Conservation (phyloP, 371 early-diverging fungal species). For the Entomophthora muscae region DNA sequence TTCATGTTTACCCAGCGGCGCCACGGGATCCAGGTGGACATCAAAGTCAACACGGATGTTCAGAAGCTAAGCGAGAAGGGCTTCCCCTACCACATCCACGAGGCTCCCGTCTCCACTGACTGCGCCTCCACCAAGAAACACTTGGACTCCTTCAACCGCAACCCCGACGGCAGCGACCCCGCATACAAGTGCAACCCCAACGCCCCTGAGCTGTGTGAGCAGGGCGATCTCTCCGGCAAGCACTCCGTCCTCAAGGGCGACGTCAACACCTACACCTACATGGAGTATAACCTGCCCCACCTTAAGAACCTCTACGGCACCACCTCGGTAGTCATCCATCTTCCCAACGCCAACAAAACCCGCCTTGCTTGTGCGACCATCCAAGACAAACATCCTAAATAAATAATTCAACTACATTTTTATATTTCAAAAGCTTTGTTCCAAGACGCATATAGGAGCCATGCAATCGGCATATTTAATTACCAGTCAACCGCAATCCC, state of each 20-base stretch:
- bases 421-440: too few relatives aligned
- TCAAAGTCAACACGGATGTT: neutral
- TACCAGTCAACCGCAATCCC: too few relatives aligned
- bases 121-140: constrained; percentile 27
- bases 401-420: neutral
- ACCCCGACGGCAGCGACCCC: constrained; percentile 6
- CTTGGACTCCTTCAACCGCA: constrained; percentile 21
- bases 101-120: constrained; percentile 19
- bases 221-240: constrained; percentile 30
- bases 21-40: neutral
- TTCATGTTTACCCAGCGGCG: neutral
- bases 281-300: neutral
- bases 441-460: too few relatives aligned
- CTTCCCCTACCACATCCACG: constrained; percentile 7
- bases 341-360: neutral
- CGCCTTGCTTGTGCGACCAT: constrained; percentile 8
- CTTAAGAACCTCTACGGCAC: neutral
- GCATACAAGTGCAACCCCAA: constrained; percentile 2
- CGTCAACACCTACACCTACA: neutral
- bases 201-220: constrained; percentile 20
- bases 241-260: constrained; percentile 12
- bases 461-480: too few relatives aligned
- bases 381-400: neutral
- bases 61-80: neutral
- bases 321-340: constrained; percentile 5